Evolutionary conservation across 2,329 filamentous ascomycete species (phyloP).

Genomic region (Zymoseptoria pseudotritici): DNA sequence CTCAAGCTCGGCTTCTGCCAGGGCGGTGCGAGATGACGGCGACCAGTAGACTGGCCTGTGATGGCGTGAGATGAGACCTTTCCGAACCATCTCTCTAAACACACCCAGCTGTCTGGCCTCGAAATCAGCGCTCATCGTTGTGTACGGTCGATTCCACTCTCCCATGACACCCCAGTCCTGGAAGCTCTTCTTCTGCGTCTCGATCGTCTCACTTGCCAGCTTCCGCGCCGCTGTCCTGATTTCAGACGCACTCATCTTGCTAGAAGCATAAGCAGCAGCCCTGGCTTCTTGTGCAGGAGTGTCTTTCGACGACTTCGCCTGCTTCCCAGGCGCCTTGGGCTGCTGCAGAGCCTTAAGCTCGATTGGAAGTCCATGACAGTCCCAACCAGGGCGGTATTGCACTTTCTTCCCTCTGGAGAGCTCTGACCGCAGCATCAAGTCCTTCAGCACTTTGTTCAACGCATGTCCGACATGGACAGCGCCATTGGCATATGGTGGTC

Average conservation of each 20-base stretch:
- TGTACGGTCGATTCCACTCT: slow-evolving; percentile 70
- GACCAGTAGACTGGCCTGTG: slow-evolving; percentile 86
- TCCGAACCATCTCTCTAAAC: slow-evolving; percentile 66
- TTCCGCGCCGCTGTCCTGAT: slow-evolving; percentile 58
- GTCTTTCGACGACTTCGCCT: slow-evolving; percentile 33
- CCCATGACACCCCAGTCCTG: slow-evolving; percentile 69
- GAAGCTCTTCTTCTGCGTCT: slow-evolving; percentile 67
- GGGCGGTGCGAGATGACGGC: slow-evolving; percentile 66
- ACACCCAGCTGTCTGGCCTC: slow-evolving; percentile 68
- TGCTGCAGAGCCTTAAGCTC: slow-evolving; percentile 83
- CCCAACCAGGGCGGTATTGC: slow-evolving; percentile 86
- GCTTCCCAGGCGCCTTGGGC: slow-evolving; percentile 30
- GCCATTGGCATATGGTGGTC: slow-evolving; percentile 94
- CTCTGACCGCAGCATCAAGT: slow-evolving; percentile 79
- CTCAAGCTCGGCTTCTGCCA: slow-evolving; percentile 79
- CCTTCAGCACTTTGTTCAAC: slow-evolving; percentile 94
- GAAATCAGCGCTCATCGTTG: slow-evolving; percentile 69
- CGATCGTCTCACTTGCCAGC: slow-evolving; percentile 61
- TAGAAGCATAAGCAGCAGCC: slow-evolving; percentile 24
- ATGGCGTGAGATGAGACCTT: slow-evolving; percentile 66
- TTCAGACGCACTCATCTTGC: slow-evolving; percentile 40
- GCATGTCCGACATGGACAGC: slow-evolving; percentile 87
- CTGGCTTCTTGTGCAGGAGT: slow-evolving; percentile 23
- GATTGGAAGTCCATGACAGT: slow-evolving; percentile 94
- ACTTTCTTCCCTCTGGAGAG: slow-evolving; percentile 70